Evolutionary conservation across 768 basidiomycete species (phyloP), one percentile per base, ranked within the genome.

Genomic region (Mycena olivaceomarginata): DNA sequence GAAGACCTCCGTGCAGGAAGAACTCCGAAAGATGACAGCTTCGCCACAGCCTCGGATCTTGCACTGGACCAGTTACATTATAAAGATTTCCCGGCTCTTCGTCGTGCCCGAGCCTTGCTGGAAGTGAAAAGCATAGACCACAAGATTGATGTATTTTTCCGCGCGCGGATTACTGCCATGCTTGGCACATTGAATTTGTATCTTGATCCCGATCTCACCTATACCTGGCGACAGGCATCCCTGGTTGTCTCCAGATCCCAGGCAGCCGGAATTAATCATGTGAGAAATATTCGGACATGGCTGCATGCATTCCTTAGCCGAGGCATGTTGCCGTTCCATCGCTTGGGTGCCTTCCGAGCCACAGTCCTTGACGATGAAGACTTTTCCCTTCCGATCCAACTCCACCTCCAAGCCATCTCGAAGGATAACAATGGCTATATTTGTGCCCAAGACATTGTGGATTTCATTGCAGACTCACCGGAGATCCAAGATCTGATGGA

Each of bases 281-380:
- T 40, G 8, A 16, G 40, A 6, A 40, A 63, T 4, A 63, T 63
- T n/a, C 39, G 62, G 15, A 63, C 39, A 8, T 63, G 62, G 62
- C 16, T 63, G 18, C 62, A 63, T 18, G 62, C 62, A 7, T 63
- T 41, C 11, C 62, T 63, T 20, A 41, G 20, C n/a, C 39, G 16
- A 1, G 11, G 40, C 2, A 7, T 20, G 2, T n/a, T 63, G 39
- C 62, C 39, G 1, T n/a, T 63, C 39, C 84, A 84, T 75, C 64
- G 66, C 3, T 81, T 82, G 78, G 80, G 83, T 70, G 41, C 18
- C 70, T 57, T 62, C 53, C 71, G 3, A 77, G 18, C 81, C 2
- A 82, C 80, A 15, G 76, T 85, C 63, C 82, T 87, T 13, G 78
- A 85, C 1, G 84, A 87, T 76, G 84, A 87, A 67, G 85, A 87